Conservation (phyloP, 176 grass and related monocot species). For the Tillandsia leiboldiana region DNA sequence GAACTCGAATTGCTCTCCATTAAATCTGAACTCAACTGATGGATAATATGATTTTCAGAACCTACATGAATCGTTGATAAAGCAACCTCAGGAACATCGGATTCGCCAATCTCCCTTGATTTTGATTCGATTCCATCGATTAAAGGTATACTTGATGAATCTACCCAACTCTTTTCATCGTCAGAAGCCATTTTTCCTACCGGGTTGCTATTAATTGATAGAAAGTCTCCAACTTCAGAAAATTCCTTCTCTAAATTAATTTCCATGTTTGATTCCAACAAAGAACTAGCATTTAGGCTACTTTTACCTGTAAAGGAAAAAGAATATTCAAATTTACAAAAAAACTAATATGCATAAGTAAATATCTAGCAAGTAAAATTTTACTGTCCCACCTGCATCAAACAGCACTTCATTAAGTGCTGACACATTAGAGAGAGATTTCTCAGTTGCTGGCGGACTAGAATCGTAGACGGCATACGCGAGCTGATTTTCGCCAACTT, state of each 20-base stretch:
- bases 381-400: slow-evolving; percentile 25
- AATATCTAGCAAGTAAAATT: not conserved
- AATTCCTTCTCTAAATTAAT: not conserved
- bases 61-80: not conserved
- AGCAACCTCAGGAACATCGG: not conserved
- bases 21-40: too few relatives aligned
- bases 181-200: not conserved
- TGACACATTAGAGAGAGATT: slow-evolving; percentile 26
- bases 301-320: slow-evolving; percentile 1
- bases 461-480: slow-evolving; percentile 35
- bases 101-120: not conserved
- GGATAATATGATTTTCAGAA: not conserved
- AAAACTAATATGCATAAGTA: not conserved
- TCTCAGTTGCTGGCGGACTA: slow-evolving; percentile 32
- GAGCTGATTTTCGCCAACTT: slow-evolving; percentile 21
- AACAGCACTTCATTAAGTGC: slow-evolving; percentile 19
- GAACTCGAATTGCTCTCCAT: not conserved
- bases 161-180: not conserved
- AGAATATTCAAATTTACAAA: not conserved
- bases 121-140: not conserved
- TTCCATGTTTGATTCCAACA: not conserved
- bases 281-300: not conserved
- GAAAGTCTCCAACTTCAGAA: not conserved
- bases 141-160: not conserved
- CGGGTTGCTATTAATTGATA: too few relatives aligned